These are phyloP conservation scores for Stachybotrys chartarum DNA, from an alignment of 2,329 filamentous ascomycete species.

Conservation along the genomic window DNA sequence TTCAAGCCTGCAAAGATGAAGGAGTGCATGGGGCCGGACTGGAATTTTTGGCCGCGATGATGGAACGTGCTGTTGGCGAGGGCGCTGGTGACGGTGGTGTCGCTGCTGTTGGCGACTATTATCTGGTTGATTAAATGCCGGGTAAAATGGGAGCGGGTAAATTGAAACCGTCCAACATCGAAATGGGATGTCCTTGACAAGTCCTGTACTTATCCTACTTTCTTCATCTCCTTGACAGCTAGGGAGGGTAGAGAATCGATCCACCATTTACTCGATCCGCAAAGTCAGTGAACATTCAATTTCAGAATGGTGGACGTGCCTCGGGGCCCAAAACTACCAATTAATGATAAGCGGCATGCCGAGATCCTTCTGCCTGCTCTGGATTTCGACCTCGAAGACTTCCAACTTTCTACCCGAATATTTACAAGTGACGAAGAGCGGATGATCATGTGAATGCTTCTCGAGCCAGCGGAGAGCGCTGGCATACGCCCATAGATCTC, in stretches of 20 bases:
- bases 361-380: not conserved
- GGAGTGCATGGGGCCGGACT: slow-evolving; percentile 9
- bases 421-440: not conserved
- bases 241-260: not conserved
- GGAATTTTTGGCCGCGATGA: not conserved
- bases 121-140: not conserved
- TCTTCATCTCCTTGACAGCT: no score
- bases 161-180: no score
- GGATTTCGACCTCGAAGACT: not conserved
- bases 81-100: slow-evolving; percentile 3
- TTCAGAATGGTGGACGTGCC: not conserved
- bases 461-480: no score
- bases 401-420: not conserved
- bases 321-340: not conserved
- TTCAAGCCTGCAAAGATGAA: slow-evolving; percentile 13
- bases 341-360: not conserved
- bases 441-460: not conserved
- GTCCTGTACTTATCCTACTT: no score
- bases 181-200: no score
- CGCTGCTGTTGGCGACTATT: not conserved
- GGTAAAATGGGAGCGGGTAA: not conserved
- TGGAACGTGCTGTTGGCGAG: slow-evolving; percentile 10
- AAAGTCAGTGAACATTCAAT: not conserved
- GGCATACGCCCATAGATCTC: no score
- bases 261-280: not conserved